These are phyloP conservation scores for Periconia sp. DNA, from an alignment of 2,329 filamentous ascomycete genomes.

Conservation along the genomic window DNA sequence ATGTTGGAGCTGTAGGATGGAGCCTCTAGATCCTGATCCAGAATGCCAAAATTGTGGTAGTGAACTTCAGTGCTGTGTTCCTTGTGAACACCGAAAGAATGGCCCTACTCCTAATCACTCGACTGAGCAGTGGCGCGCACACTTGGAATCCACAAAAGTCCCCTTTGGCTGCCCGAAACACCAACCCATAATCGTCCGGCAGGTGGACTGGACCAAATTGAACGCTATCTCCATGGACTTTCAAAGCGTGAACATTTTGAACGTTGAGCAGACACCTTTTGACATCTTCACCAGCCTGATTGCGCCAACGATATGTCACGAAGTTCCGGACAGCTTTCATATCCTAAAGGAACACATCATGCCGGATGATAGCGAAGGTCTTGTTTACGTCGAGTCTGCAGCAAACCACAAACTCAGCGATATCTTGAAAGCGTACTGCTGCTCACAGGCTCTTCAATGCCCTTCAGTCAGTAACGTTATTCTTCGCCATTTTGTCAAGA, in stretches of 20 bases:
- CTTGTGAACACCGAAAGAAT: neutral
- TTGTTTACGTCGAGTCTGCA: conserved; percentile 1
- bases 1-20: no score
- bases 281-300: conserved; percentile 4
- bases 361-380: neutral
- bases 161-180: conserved; percentile 9
- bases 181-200: neutral
- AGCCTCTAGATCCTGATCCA: no score
- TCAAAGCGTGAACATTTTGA: neutral
- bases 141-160: neutral
- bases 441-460: conserved; percentile 8
- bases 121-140: neutral
- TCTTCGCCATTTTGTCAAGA: conserved; percentile 5
- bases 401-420: conserved; percentile 4
- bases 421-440: conserved; percentile 10
- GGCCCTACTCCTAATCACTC: conserved; percentile 1
- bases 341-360: neutral
- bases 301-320: neutral
- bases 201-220: neutral
- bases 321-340: neutral
- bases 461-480: conserved; percentile 14
- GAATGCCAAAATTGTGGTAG: no score
- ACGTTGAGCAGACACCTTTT: neutral
- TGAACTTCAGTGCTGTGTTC: neutral
- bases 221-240: neutral